phyloP scores from a whole-genome alignment of 345 rosid species.

The Capsella bursapastoris region DNA sequence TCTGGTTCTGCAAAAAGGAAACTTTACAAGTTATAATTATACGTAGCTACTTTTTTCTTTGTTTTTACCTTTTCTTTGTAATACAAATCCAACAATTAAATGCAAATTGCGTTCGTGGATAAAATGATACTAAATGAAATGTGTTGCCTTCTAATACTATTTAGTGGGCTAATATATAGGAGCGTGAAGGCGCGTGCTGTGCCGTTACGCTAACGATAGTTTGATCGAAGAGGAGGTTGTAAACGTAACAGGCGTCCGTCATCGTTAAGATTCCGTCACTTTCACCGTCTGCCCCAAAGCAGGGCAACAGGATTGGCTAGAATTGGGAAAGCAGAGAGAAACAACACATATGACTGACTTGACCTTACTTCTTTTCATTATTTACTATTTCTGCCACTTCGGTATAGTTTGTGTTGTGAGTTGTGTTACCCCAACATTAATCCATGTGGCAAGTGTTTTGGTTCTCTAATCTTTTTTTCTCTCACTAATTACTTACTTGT shows the following conservation, averaged over 20 bases:
- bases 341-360: constrained; percentile 8
- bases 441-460: too few species aligned
- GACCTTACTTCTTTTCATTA: constrained; percentile 26
- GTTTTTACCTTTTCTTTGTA: neutral
- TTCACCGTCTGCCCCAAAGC: constrained; percentile 65
- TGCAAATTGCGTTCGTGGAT: constrained; percentile 11
- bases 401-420: too few species aligned
- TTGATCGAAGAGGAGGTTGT: neutral
- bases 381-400: constrained; percentile 1
- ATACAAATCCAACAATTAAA: constrained; percentile 12
- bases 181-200: constrained; percentile 45
- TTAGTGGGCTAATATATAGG: constrained; percentile 2
- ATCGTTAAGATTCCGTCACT: constrained; percentile 57
- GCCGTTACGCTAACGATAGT: constrained; percentile 44
- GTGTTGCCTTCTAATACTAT: neutral
- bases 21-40: neutral
- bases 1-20: neutral
- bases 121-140: neutral
- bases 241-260: constrained; percentile 31
- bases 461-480: too few species aligned
- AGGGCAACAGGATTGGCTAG: constrained; percentile 68
- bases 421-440: too few species aligned
- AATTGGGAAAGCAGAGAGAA: constrained; percentile 49
- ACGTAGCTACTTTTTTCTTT: neutral
- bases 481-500: too few species aligned